Base-by-base conservation (phyloP, 768 basidiomycete genomes). In the Auriculariales sp. region DNA sequence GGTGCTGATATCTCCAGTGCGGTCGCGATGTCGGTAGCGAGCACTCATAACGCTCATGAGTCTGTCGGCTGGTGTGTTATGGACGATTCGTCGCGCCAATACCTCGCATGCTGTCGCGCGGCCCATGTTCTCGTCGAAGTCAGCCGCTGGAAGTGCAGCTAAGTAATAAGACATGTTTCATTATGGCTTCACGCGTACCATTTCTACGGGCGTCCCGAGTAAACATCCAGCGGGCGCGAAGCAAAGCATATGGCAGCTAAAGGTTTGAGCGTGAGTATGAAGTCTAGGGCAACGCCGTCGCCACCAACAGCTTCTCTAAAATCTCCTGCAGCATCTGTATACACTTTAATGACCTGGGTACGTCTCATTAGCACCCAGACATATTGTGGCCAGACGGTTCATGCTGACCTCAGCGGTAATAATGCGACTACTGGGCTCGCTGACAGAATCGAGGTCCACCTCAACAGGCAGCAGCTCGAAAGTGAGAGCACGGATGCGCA, bases 81-180 rank as follows among this genome's bases (percentile, higher is more conserved):
- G 92, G 17, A 92, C 73, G 48, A 93, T 80, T 49, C 77, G 71
- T 32, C 86, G 77, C 12, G 89, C 89, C 15, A 93, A 69, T 1
- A 86, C 81, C 64, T 93, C 89, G 57, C 90, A 92, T 3, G 89
- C 81, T 44, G 73, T 70, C 31, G 86, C 88, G 65, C 92, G 72
- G 55, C 83, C 79, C 15, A 75, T 56, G 56, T 91, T 91, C 66
- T 95, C 92, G 39, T 78, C 88, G 59, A 83, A 88, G 60, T 94
- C 85, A 3, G 90, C 83, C 28, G 86, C 52, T 50, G 25, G 11
- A 25, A 7, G 11, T 12, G 4, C 14, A 10, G 14, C 19, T n/a
- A n/a, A n/a, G n/a, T n/a, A n/a, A 1, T 27, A 17, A 30, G 32
- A 22, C 19, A 47, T 33, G 30, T 28, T 22, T 34, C 12, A 27